Base-by-base conservation (phyloP, 345 rosid species). In the Pugionium dolabratum region DNA sequence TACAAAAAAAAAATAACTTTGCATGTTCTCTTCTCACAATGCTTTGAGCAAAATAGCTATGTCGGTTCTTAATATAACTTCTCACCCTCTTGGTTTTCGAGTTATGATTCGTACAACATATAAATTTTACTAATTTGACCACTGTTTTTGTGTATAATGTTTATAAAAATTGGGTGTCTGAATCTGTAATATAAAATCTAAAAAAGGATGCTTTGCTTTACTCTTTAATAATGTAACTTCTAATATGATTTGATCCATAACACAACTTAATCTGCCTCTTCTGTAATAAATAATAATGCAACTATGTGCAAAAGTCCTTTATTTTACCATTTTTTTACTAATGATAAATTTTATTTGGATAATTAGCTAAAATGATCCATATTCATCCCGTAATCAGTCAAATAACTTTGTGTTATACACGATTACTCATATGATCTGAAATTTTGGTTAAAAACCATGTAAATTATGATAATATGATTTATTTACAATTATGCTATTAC, bases 21-120 rank as follows among this genome's bases (percentile, higher is more conserved):
- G 43, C 39, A 32, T 44, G 45, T 18, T 4, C 11, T 26, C 79
- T 79, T 10, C 74, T 35, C 84, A 84, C 18, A 18, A 18, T 18
- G 18, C 18, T 18, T 18, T 18, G 18, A 18, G 18, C 18, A 18
- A 18, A 18, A 18, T 18, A 18, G 18, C 18, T 18, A 18, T 18
- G 18, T 18, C 0, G 18, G 18, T 18, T 18, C 18, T 18, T 18
- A 18, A 18, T 18, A 18, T 18, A 18, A 18, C 18, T 18, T 18
- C 18, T 18, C 18, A 59, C 82, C 81, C 11, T 81, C 87, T 27
- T 88, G 96, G 93, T 89, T 89, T 62, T 79, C 84, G 4, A 93
- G 90, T 40, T 86, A 89, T 34, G 96, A 89, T 43, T 71, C 89
- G 9, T 89, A 93, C 89, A 89, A 89, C 74, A 86, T 89, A 72